Conservation (phyloP, 495 filamentous ascomycete species). For the Acidomyces sp. region DNA sequence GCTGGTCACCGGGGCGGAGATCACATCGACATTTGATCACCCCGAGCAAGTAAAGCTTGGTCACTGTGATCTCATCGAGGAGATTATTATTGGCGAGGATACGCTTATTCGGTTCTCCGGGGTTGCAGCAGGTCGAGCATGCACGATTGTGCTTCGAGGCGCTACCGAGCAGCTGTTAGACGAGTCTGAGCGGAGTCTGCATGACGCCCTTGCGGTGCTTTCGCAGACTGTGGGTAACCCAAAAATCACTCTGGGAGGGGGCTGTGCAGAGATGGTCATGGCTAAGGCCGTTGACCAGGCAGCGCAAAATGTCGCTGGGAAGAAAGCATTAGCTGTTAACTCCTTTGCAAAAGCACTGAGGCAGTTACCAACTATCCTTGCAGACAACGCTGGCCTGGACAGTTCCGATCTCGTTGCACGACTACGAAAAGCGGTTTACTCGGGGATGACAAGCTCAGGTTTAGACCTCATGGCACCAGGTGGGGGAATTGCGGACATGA, state of each 20-base stretch:
- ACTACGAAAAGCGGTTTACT: slow-evolving; percentile 83
- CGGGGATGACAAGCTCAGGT: slow-evolving; percentile 82
- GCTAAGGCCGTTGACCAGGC: slow-evolving; percentile 92
- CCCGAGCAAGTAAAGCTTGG: slow-evolving; percentile 93
- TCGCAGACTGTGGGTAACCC: slow-evolving; percentile 95
- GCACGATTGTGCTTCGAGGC: slow-evolving; percentile 91
- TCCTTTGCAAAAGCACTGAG: slow-evolving; percentile 77
- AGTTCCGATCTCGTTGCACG: slow-evolving; percentile 86
- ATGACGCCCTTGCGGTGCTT: slow-evolving; percentile 91
- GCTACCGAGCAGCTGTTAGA: slow-evolving; percentile 94
- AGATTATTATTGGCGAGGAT: slow-evolving; percentile 95
- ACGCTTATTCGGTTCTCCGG: slow-evolving; percentile 95
- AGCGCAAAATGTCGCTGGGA: slow-evolving; percentile 85
- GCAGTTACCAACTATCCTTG: slow-evolving; percentile 90
- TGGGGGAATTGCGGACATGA: slow-evolving; percentile 91
- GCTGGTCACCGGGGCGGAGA: slow-evolving; percentile 91
- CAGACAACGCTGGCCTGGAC: slow-evolving; percentile 93
- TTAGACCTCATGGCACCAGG: slow-evolving; percentile 80
- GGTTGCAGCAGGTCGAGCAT: slow-evolving; percentile 84
- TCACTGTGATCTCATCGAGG: slow-evolving; percentile 89
- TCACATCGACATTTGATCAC: slow-evolving; percentile 94
- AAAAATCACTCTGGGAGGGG: slow-evolving; percentile 84
- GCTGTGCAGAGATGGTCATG: slow-evolving; percentile 98
- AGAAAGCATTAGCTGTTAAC: slow-evolving; percentile 88
- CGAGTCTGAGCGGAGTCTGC: slow-evolving; percentile 88